Conservation (phyloP, 805 yeast species). For the Cyberlindnera misumaiensis region DNA sequence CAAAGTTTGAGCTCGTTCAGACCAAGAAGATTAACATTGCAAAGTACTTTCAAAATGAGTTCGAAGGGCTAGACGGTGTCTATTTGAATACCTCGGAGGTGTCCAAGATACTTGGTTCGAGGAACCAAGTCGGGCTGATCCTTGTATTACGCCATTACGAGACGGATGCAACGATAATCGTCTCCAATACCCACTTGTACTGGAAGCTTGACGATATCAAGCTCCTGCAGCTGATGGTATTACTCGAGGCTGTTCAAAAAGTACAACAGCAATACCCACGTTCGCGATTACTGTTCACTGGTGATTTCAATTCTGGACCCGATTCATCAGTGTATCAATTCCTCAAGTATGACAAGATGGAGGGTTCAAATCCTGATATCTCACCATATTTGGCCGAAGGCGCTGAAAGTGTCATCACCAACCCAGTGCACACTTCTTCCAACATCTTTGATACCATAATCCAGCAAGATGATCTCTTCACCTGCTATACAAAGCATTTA, state of each 20-base stretch:
- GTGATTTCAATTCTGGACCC: conserved; percentile 51
- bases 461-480: conserved; percentile 18
- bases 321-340: conserved; percentile 43
- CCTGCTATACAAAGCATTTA: conserved; percentile 43
- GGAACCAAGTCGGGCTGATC: conserved; percentile 55
- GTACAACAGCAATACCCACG: conserved; percentile 22
- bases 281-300: conserved; percentile 39
- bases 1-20: conserved; percentile 37
- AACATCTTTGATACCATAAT: conserved; percentile 25
- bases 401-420: conserved; percentile 22
- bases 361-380: conserved; percentile 19
- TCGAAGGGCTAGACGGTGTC: conserved; percentile 8
- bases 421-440: conserved; percentile 25
- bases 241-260: conserved; percentile 29
- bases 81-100: conserved; percentile 17
- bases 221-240: conserved; percentile 43
- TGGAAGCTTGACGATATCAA: conserved; percentile 55
- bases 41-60: conserved; percentile 13
- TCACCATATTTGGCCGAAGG: conserved; percentile 13
- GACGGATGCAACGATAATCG: conserved; percentile 34
- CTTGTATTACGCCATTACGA: conserved; percentile 38
- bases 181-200: conserved; percentile 55
- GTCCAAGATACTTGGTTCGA: conserved; percentile 28
- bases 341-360: conserved; percentile 28
- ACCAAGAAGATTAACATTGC: conserved; percentile 28